Evolutionary conservation across 179 eudicot species (phyloP), one percentile per base, ranked within the genome.

Genomic region (Beta lomatogona): DNA sequence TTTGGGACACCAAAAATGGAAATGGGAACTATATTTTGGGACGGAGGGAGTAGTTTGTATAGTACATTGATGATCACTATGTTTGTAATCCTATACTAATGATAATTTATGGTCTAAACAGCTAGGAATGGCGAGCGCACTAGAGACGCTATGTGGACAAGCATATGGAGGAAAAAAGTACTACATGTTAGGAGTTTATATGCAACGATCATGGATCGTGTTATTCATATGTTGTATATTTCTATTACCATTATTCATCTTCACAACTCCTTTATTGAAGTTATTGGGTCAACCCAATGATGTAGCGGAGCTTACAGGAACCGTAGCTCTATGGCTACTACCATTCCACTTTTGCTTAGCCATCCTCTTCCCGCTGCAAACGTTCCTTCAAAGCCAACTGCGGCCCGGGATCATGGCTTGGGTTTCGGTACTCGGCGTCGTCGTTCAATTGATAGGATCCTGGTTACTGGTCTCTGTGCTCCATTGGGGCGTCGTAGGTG

Each of bases 281-380:
- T 67, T 78, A 19, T 36, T 78, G 3, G 85, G 85, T n/a, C 85
- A 82, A 75, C 85, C 85, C 0, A 16, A 57, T 14, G 68, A 71
- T 36, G 82, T 83, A 15, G 82, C 86, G 9, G 82, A 83, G 44
- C 77, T 83, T 4, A 65, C 84, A 1, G 84, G 87, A 12, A 41
- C 12, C 1, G 87, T 84, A 3, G 58, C 87, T 9, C 2, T 65
- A 3, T 77, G 76, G 76, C 59, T 84, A 52, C 66, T 84, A 36
- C 87, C 87, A 12, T 64, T 84, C 12, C 87, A 84, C 58, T 81
- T 84, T 60, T 76, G 87, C 71, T 81, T 84, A 28, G 82, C 87
- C 4, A 81, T 84, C 45, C 75, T 68, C 22, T 84, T 84, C 61
- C 87, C 87, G 28, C 48, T 83, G 1, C 86, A 83, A 67, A 76